Evolutionary conservation across 257 asterid species (phyloP).

Genomic region (Petunia secreta): DNA sequence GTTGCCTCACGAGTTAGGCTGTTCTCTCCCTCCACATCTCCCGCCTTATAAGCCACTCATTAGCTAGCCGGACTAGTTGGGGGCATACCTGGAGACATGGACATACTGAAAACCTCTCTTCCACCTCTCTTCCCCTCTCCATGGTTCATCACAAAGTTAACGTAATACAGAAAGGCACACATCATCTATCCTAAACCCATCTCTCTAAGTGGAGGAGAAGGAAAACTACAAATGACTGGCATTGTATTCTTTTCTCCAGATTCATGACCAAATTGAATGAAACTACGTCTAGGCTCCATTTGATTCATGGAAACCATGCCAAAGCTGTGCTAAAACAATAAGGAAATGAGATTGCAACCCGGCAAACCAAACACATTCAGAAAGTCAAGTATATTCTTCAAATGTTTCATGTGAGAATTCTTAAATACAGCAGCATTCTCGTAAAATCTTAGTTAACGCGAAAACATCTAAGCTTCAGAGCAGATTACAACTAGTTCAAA

Average conservation of each 20-base stretch:
- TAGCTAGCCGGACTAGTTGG: neutral
- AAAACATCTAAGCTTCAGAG: too few relatives aligned
- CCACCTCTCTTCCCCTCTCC: slow-evolving; percentile 1
- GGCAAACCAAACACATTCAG: slow-evolving; percentile 11
- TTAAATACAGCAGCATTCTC: neutral
- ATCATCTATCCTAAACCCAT: neutral
- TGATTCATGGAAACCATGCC: neutral
- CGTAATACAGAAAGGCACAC: neutral
- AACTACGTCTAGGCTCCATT: neutral
- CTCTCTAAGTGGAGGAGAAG: neutral
- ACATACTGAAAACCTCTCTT: neutral
- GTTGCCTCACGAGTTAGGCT: neutral
- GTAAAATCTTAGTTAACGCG: too few relatives aligned
- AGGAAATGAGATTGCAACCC: slow-evolving; percentile 20
- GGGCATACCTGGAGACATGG: neutral
- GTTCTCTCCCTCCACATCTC: neutral
- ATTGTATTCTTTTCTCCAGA: neutral
- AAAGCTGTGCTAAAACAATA: neutral
- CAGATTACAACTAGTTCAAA: too few relatives aligned
- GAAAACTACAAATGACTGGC: neutral
- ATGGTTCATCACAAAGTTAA: neutral
- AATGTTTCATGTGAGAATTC: neutral
- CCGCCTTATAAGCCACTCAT: neutral
- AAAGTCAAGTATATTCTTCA: neutral
- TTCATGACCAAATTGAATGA: neutral